Conservation (phyloP, 2,329 filamentous ascomycete species). For the Diplocarpon mali region DNA sequence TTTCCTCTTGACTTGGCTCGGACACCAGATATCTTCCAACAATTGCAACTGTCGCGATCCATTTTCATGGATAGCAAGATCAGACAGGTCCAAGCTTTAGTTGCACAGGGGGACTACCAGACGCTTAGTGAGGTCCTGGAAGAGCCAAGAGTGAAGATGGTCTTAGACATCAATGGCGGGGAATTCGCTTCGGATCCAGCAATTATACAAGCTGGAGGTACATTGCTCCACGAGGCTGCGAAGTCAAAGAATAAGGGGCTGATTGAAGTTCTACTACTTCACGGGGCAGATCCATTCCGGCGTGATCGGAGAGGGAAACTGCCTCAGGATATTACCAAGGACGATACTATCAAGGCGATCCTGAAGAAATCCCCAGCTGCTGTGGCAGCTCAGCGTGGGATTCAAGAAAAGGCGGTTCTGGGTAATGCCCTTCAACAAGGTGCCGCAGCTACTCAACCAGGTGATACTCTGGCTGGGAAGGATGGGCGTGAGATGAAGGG, state of each 20-base stretch:
- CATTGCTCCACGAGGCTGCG: conserved; percentile 85
- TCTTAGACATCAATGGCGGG: conserved; percentile 83
- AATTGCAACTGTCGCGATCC: conserved; percentile 80
- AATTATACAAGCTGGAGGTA: conserved; percentile 77
- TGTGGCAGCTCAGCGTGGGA: conserved; percentile 84
- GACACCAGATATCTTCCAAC: conserved; percentile 90
- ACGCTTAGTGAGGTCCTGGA: conserved; percentile 69
- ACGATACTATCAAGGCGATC: conserved; percentile 78
- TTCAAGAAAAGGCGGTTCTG: conserved; percentile 93
- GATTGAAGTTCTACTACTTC: conserved; percentile 81
- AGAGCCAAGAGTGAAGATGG: conserved; percentile 74
- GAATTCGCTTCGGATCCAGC: conserved; percentile 74
- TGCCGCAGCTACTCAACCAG: conserved; percentile 40
- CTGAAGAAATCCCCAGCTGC: conserved; percentile 91
- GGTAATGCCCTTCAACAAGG: conserved; percentile 53
- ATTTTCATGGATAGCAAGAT: conserved; percentile 83
- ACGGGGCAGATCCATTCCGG: conserved; percentile 91
- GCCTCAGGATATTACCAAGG: conserved; percentile 91
- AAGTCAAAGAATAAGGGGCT: conserved; percentile 76
- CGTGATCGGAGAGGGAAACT: conserved; percentile 92
- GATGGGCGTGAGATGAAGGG: conserved; percentile 96
- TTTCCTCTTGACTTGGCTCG: conserved; percentile 80
- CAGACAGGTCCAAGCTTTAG: conserved; percentile 70
- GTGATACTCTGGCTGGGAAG: conserved; percentile 59
- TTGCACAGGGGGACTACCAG: conserved; percentile 63